Percentiles rank a stretch among this genome's conserved stretches.
These are phyloP conservation scores for Zancudomyces culisetae DNA, from an alignment of 371 early-diverging fungal species.

Conservation along the genomic window DNA sequence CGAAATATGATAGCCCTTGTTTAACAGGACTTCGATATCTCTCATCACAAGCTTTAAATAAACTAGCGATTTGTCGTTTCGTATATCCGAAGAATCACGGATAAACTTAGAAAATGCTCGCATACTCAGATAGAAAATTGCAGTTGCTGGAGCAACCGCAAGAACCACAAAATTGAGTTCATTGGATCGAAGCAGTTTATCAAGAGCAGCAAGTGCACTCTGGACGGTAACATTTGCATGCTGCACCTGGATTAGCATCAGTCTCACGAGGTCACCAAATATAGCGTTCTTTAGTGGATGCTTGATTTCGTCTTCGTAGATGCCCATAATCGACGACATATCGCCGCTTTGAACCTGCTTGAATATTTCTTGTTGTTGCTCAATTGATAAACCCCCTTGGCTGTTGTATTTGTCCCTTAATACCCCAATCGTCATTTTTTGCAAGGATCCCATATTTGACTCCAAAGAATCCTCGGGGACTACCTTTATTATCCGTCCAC, in stretches of 20 bases:
- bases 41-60: conserved; percentile 2
- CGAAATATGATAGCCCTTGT: conserved; percentile 29
- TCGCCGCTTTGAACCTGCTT: conserved; percentile 3
- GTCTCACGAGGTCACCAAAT: conserved; percentile 55
- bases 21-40: conserved; percentile 3
- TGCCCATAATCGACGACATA: conserved; percentile 1
- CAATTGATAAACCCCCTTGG: conserved; percentile 7
- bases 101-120: conserved; percentile 4
- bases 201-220: conserved; percentile 76
- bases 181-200: conserved; percentile 81
- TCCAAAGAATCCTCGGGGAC: conserved; percentile 52
- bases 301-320: conserved; percentile 6
- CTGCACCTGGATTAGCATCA: conserved; percentile 77
- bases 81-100: neutral
- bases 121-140: conserved; percentile 19
- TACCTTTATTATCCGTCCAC: conserved; percentile 44
- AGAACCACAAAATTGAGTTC: conserved; percentile 90
- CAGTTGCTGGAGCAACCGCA: conserved; percentile 31
- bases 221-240: conserved; percentile 82
- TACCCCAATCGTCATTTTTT: conserved; percentile 75
- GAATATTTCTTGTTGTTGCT: conserved; percentile 24
- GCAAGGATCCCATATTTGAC: conserved; percentile 68
- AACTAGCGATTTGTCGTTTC: neutral
- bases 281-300: conserved; percentile 40
- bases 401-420: conserved; percentile 35